Evolutionary conservation across 2,329 filamentous ascomycete species (phyloP), one percentile per base, ranked within the genome.

Genomic region (Akanthomyces dipterigenus): DNA sequence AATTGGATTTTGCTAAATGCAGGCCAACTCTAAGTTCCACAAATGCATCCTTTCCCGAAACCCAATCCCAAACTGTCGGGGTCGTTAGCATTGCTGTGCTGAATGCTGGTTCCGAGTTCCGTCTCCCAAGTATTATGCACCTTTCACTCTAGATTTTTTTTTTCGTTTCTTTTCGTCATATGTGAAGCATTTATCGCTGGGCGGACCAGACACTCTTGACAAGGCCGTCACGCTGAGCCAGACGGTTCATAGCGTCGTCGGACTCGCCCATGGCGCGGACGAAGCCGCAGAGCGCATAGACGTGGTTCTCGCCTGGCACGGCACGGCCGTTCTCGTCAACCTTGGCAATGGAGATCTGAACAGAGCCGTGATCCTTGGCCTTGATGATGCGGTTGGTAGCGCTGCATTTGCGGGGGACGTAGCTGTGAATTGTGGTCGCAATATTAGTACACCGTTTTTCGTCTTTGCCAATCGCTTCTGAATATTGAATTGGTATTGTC

Each of bases 311-410:
- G 80, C 93, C 92, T 71, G 91, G 91, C 82, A 87, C 75, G 70
- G 93, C 92, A 73, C 93, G 91, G 78, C 95, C 95, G 83, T 93
- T 96, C 88, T 99, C 95, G 80, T 98, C 93, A 73, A 99, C 95
- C 85, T 97, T 98, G 80, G 89, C 93, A 77, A 99, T 84, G 73
- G 89, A 91, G 80, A 99, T 91, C 82, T 99, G 95, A 73, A 98
- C 95, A 67, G 91, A 96, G 73, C 91, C 93, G 87, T 99, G 95
- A 83, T 99, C 95, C 85, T 98, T 97, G 85, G 95, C 92, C 86
- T 97, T 97, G 88, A 99, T 98, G 86, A 98, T 97, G 83, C 95
- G 91, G 91, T 96, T 96, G 80, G 93, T 96, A 73, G 93, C 93
- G 80, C 87, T 91, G 90, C 93, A 98, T 86, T 97, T 98, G 86